Evolutionary conservation across 1,284 basidiomycete species (phyloP), one percentile per base, ranked within the genome.

Genomic region (Cutaneotrichosporon sp.): DNA sequence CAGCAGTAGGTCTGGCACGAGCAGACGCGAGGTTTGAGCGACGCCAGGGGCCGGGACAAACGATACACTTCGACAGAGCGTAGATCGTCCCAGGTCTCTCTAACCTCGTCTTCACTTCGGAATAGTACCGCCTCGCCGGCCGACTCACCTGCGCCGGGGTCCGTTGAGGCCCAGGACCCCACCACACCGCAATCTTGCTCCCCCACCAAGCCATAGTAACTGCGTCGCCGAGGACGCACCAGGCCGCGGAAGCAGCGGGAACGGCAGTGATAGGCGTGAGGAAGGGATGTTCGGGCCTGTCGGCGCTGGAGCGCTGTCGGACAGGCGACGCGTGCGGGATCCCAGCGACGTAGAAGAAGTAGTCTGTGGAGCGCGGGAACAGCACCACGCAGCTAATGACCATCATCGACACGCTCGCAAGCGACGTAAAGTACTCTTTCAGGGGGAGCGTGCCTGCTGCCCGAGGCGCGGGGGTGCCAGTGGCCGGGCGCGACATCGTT

Each of bases 171-270:
- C 26, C 26, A 30, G 26, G 26, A 14, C 45, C 43, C 53, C 53
- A 78, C 84, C 84, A 87, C 23, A 70, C 56, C 48, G 80, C 74
- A 58, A 87, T 64, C 78, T 82, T 85, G 7, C 80, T 79, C 2
- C 81, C 84, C 86, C 87, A 90, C 84, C 86, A 89, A 8, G 74
- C 72, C 64, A 87, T 82, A 39, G 88, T 70, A 3, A 87, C 53
- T 4, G 73, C 62, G 0, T 80, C 77, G 2, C 87, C 88, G 0
- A 72, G 65, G 47, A 80, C 81, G 41, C 85, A 76, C 77, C 83
- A 88, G 7, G 76, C 63, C 39, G 87, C 71, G 0, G 87, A 88
- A 20, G 76, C 72, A 1, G 76, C 67, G 2, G 88, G 86, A 61
- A 79, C 80, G 14, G 77, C 68, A 2, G 89, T 90, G 55, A 91